Base-by-base conservation (phyloP, 2,329 filamentous ascomycete species). In the Ceratocystis cubensis region DNA sequence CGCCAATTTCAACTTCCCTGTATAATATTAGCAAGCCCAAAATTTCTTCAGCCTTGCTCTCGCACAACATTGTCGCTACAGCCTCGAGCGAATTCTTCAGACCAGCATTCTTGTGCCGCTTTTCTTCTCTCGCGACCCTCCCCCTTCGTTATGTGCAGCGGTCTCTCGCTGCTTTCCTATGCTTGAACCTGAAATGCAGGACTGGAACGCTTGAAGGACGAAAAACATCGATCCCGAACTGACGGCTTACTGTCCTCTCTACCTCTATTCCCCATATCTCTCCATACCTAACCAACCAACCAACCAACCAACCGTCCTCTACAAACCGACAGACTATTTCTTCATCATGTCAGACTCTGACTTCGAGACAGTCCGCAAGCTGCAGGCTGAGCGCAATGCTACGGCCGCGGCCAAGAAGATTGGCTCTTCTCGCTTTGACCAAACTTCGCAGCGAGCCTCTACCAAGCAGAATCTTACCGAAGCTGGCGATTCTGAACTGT, bases 391-490 rank as follows among this genome's bases (percentile, higher is more conserved):
- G 88, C 90, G 92, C 76, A 96, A 96, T 78, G 88, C 88, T 75
- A 82, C 84, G 73, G 83, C 88, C 72, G 84, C 87, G 73, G 82
- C 81, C 70, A 94, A 90, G 81, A 92, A 92, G 80, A 59, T 33
- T 57, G 87, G 88, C 78, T 88, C 87, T 76, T 88, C 85, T 80
- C 84, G 86, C 76, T 88, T 89, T 76, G 89, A 94, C 78, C 81
- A 84, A 70, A 84, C 86, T 73, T 87, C 79, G 79, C 91, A 96
- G 80, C 89, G 89, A 77, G 81, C 81, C 74, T 89, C 88, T 72
- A 92, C 87, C 76, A 96, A 96, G 83, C 89, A 88, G 76, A 96
- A 89, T 76, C 83, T 97, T 74, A 95, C 85, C 75, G 92, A 96
- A 71, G 84, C 83, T 74, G 92, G 92, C 78, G 94, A 97, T 75